phyloP scores from a whole-genome alignment of 208 protist genomes.

The Angomonas deanei region DNA sequence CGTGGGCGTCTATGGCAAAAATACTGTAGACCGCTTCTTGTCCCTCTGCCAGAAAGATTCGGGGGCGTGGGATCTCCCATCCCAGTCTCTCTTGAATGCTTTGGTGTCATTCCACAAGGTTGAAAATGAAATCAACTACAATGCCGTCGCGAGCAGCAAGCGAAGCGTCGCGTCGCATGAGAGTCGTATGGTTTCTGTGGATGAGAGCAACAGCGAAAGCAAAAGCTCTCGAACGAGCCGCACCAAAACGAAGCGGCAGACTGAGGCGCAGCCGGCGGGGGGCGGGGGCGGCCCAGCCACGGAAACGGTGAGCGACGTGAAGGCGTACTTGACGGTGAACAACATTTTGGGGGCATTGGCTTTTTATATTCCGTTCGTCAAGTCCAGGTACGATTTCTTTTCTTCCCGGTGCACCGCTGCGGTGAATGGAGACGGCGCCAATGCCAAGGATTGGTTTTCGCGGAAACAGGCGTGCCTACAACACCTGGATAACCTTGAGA shows the following conservation, averaged over 20 bases:
- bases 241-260: not conserved
- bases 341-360: conserved; percentile 21
- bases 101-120: not conserved
- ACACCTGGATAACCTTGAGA: not conserved
- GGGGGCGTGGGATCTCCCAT: conserved; percentile 21
- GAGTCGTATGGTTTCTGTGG: not conserved
- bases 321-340: conserved; percentile 24
- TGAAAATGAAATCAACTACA: not conserved
- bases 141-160: not conserved
- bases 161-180: not conserved
- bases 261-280: not conserved
- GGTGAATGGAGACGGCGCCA: not conserved
- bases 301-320: not conserved
- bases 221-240: not conserved
- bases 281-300: not conserved
- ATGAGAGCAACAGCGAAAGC: not conserved
- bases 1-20: conserved; percentile 22
- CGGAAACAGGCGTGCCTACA: not conserved
- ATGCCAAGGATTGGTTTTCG: conserved; percentile 1
- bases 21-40: conserved; percentile 18
- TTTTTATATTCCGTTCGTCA: conserved; percentile 47
- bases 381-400: conserved; percentile 13
- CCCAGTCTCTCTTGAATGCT: conserved; percentile 16
- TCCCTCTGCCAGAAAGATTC: conserved; percentile 28
- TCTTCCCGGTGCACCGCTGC: not conserved